A percentile compares a stretch with the other conserved stretches of the same genome.
These are phyloP conservation scores for Tylopilus rubrobrunneus DNA, from an alignment of 768 basidiomycete genomes.

Conservation along the genomic window DNA sequence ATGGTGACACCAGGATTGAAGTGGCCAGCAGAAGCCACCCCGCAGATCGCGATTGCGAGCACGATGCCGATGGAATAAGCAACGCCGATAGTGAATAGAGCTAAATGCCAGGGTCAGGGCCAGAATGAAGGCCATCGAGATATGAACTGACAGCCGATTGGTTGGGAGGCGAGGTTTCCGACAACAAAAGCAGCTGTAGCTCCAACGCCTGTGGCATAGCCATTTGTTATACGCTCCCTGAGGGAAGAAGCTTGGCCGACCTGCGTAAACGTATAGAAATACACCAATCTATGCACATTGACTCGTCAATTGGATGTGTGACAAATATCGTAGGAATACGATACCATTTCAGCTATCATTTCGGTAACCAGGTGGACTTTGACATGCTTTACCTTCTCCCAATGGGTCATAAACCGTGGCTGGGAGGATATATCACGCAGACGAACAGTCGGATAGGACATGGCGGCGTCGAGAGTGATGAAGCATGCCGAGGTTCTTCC, in stretches of 20 bases:
- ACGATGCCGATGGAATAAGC: conserved; percentile 59
- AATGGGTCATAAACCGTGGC: conserved; percentile 37
- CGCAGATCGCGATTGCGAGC: conserved; percentile 51
- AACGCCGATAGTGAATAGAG: conserved; percentile 53
- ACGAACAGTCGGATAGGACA: conserved; percentile 31
- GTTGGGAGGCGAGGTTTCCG: conserved; percentile 40
- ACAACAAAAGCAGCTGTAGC: conserved; percentile 48
- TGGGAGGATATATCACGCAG: conserved; percentile 42
- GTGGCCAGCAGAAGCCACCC: conserved; percentile 57
- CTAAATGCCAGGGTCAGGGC: conserved; percentile 29
- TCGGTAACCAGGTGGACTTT: conserved; percentile 53
- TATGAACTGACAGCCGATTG: conserved; percentile 47
- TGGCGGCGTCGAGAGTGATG: conserved; percentile 1
- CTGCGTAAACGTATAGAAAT: conserved; percentile 58
- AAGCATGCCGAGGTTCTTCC: neutral
- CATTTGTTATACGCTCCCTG: neutral
- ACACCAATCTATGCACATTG: conserved; percentile 45
- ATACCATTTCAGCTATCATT: conserved; percentile 58
- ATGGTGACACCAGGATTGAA: conserved; percentile 65
- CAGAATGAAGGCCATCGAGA: neutral
- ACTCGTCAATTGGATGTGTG: conserved; percentile 1
- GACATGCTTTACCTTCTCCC: conserved; percentile 48
- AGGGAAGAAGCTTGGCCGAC: conserved; percentile 24
- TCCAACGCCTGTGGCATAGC: conserved; percentile 42
- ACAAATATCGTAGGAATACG: neutral